Conservation (phyloP, 1,284 basidiomycete genomes). For the Afroboletus lepidellus region DNA sequence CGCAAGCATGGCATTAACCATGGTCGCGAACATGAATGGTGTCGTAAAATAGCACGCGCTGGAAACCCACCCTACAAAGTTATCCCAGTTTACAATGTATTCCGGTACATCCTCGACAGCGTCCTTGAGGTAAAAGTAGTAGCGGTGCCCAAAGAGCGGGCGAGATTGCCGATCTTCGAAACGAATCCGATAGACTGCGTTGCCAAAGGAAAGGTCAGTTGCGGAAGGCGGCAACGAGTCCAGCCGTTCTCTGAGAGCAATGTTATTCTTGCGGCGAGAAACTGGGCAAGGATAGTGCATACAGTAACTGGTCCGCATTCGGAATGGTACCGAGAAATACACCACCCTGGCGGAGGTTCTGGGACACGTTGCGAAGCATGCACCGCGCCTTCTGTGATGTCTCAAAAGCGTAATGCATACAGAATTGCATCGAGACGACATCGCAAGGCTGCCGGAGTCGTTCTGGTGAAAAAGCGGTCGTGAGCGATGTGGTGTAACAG, state of each 20-base stretch:
- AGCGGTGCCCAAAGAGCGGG: conserved; percentile 85
- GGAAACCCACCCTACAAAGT: conserved; percentile 75
- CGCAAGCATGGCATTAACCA: background rate
- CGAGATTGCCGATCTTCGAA: conserved; percentile 72
- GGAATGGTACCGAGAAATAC: conserved; percentile 94
- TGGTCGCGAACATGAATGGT: background rate
- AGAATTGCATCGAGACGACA: conserved; percentile 97
- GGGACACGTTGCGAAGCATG: conserved; percentile 92
- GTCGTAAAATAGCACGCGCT: background rate
- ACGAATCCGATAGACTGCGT: conserved; percentile 84
- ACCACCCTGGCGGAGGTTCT: conserved; percentile 81
- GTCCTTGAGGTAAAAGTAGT: conserved; percentile 91
- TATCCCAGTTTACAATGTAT: conserved; percentile 93
- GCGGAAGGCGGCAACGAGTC: conserved; percentile 60
- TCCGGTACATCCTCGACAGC: conserved; percentile 98
- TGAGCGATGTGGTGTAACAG: conserved; percentile 79
- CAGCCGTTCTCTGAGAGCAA: conserved; percentile 55
- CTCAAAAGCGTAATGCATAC: conserved; percentile 99
- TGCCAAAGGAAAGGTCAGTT: conserved; percentile 81
- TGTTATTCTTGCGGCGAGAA: conserved; percentile 12
- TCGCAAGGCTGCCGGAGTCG: conserved; percentile 73
- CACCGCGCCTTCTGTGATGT: conserved; percentile 79
- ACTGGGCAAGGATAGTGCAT: conserved; percentile 35
- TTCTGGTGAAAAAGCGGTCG: conserved; percentile 64
- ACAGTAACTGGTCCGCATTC: conserved; percentile 79